Evolutionary conservation across 2,329 filamentous ascomycete genomes (phyloP).

Genomic region (Fusarium concolor): DNA sequence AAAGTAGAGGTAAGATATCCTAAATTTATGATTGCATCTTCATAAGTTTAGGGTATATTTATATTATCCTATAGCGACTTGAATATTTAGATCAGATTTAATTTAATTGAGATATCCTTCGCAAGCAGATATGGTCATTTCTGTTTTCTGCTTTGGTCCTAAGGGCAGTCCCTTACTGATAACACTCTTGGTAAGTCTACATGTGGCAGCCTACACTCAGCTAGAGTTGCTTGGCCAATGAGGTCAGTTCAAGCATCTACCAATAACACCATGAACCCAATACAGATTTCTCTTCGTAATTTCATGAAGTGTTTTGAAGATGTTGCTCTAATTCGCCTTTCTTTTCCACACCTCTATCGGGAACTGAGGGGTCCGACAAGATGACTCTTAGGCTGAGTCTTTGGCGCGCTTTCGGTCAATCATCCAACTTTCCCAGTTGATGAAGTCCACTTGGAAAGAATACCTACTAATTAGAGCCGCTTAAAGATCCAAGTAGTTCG

Average conservation of each 20-base stretch:
- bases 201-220: background rate
- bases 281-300: background rate
- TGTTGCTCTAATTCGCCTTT: background rate
- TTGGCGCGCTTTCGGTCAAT: background rate
- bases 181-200: background rate
- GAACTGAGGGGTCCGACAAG: too few species aligned
- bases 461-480: background rate
- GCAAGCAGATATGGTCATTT: too few species aligned
- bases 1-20: too few species aligned
- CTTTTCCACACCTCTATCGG: background rate
- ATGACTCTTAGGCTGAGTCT: background rate
- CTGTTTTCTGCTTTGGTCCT: too few species aligned
- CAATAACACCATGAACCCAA: background rate
- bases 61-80: too few species aligned
- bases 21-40: too few species aligned
- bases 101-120: too few species aligned
- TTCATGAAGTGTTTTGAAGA: too few species aligned
- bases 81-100: too few species aligned
- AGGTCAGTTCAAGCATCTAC: background rate
- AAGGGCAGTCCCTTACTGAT: background rate
- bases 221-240: background rate
- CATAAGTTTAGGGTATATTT: too few species aligned
- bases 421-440: background rate
- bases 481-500: background rate
- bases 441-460: background rate